Conservation (phyloP, 192 early-diverging fungal genomes). For the Backusella psychrophila region DNA sequence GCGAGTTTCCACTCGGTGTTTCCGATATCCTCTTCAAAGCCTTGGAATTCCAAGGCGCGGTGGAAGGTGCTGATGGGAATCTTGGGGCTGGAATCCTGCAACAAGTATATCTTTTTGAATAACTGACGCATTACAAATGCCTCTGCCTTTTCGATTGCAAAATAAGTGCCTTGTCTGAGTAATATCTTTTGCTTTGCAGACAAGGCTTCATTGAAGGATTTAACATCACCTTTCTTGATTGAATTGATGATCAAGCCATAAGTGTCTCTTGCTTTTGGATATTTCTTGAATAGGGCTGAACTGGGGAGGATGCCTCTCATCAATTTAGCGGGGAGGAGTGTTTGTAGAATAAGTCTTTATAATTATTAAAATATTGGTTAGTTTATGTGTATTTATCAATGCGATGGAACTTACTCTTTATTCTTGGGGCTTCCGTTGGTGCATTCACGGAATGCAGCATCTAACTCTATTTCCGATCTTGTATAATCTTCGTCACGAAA, state of each 20-base stretch:
- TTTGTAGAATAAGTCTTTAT: conserved; percentile 79
- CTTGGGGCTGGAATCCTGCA: conserved; percentile 51
- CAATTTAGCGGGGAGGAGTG: conserved; percentile 77
- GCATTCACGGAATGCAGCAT: conserved; percentile 50
- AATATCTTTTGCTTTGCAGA: conserved; percentile 48
- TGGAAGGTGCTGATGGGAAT: conserved; percentile 62
- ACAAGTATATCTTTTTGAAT: conserved; percentile 69
- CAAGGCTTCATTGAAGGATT: conserved; percentile 69
- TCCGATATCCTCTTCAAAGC: conserved; percentile 53
- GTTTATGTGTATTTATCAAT: neutral
- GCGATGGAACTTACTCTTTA: conserved; percentile 39
- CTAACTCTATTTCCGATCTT: conserved; percentile 54
- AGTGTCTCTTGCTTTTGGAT: conserved; percentile 53
- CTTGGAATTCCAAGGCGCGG: conserved; percentile 59
- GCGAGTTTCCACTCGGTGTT: conserved; percentile 82
- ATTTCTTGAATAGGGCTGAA: conserved; percentile 53
- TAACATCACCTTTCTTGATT: conserved; percentile 70
- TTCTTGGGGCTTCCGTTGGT: conserved; percentile 34
- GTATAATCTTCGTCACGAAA: conserved; percentile 84
- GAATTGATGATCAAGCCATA: conserved; percentile 70
- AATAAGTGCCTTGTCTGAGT: conserved; percentile 67
- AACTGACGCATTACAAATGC: conserved; percentile 70
- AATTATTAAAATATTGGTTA: neutral
- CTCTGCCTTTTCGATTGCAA: conserved; percentile 79
- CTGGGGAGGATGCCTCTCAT: conserved; percentile 71